Conservation (phyloP, 441 rosid genomes). For the Brassica balearica region DNA sequence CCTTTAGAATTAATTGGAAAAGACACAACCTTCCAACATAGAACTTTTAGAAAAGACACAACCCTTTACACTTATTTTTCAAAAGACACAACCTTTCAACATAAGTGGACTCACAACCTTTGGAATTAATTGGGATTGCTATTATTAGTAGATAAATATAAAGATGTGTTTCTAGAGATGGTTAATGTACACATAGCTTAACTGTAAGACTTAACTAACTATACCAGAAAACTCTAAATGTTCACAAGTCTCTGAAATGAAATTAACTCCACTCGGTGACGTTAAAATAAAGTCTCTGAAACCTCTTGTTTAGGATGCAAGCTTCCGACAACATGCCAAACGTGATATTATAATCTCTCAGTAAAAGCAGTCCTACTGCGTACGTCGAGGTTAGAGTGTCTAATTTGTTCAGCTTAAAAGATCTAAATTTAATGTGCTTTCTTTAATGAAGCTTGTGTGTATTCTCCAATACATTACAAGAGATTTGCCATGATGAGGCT, state of each 20-base stretch:
- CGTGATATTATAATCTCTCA: not conserved
- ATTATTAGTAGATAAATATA: too few relatives aligned
- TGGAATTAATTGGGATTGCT: too few relatives aligned
- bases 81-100: too few relatives aligned
- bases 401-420: not conserved
- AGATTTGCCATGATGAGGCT: not conserved
- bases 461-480: not conserved
- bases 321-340: not conserved
- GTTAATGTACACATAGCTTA: too few relatives aligned
- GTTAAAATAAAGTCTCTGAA: not conserved
- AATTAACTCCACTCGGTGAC: not conserved
- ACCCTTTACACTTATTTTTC: too few relatives aligned
- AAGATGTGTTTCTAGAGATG: too few relatives aligned
- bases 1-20: too few relatives aligned
- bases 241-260: slow-evolving; percentile 2
- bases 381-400: not conserved
- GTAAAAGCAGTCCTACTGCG: not conserved
- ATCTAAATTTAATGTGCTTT: not conserved
- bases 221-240: not conserved
- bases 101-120: too few relatives aligned
- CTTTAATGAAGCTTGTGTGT: not conserved
- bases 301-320: not conserved
- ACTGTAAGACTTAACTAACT: too few relatives aligned
- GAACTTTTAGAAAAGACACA: too few relatives aligned
- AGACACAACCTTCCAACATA: too few relatives aligned